phyloP scores from a whole-genome alignment of 192 early-diverging fungal species.

The Backusella tuberculispora region DNA sequence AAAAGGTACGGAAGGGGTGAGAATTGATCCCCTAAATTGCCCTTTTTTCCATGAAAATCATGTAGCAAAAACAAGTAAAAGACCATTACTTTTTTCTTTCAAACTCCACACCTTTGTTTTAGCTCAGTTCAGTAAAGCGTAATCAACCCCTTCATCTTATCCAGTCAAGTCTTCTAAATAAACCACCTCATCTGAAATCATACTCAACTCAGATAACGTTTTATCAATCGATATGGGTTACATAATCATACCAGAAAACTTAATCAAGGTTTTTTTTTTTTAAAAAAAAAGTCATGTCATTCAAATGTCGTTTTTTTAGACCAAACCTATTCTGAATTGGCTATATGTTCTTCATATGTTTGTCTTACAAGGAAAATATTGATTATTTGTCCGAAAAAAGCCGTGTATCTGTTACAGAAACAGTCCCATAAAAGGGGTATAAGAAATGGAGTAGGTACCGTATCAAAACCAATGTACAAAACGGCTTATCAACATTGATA shows the following conservation, averaged over 20 bases:
- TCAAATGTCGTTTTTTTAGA: no score
- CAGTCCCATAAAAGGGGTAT: neutral
- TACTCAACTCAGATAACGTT: neutral
- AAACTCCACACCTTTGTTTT: neutral
- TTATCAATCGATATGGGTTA: neutral
- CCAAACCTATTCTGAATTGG: neutral
- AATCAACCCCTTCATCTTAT: neutral
- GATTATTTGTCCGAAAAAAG: conserved; percentile 8
- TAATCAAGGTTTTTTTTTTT: no score
- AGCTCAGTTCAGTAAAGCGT: neutral
- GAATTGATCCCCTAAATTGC: neutral
- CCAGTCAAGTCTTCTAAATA: neutral
- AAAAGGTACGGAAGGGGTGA: neutral
- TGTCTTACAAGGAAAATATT: neutral
- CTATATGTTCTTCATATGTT: neutral
- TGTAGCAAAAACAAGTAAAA: neutral
- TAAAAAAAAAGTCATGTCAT: neutral
- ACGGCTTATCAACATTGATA: neutral
- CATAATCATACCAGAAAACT: neutral
- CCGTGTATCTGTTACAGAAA: neutral
- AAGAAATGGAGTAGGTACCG: neutral
- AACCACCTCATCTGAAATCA: neutral
- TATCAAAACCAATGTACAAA: neutral
- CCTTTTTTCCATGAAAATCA: neutral
- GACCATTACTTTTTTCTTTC: neutral